Evolutionary conservation across 129 eudicot genomes (phyloP), one percentile per base, ranked within the genome.

Genomic region (Ambrosia artemisiifolia): DNA sequence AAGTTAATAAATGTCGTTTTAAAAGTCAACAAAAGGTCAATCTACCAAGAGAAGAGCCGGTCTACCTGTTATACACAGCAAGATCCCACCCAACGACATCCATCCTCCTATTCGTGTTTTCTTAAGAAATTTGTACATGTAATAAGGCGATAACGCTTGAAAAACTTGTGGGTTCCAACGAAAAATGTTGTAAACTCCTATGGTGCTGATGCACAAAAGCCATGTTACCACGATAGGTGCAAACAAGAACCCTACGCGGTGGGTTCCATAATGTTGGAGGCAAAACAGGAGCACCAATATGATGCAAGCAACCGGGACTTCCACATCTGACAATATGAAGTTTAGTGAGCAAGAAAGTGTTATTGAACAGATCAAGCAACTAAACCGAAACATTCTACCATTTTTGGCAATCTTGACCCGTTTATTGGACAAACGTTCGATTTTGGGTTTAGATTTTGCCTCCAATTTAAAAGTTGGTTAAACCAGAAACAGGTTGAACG

Each of bases 61-160:
- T 18, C 10, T 86, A 89, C 96, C 96, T 30, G 91, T 90, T 53
- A 90, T 87, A 77, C 96, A 87, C 61, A 90, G 63, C 78, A 90
- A 78, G 75, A 90, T 87, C 77, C 96, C 96, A n/a, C 96, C 96
- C 81, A 90, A 82, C 47, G 96, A 90, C 96, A 87, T 90, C 96
- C 96, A 90, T 48, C 96, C 96, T 60, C 88, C 81, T 83, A 63
- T 85, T 51, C 34, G 85, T 13, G 96, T 90, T 75, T 90, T 90
- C 83, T 87, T 90, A 67, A 90, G 74, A 79, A 90, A 90, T 70
- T 83, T 87, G 76, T 87, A 90, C 96, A 90, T 90, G 84, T 90
- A 90, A 78, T 90, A 83, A 74, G 96, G 96, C 60, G 95, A 90
- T 20, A 90, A 84, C 1, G 96, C 96, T 81, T 79, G 78, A 79